Evolutionary conservation across 805 yeast genomes (phyloP).

Genomic region (Ogataea trehalophila): DNA sequence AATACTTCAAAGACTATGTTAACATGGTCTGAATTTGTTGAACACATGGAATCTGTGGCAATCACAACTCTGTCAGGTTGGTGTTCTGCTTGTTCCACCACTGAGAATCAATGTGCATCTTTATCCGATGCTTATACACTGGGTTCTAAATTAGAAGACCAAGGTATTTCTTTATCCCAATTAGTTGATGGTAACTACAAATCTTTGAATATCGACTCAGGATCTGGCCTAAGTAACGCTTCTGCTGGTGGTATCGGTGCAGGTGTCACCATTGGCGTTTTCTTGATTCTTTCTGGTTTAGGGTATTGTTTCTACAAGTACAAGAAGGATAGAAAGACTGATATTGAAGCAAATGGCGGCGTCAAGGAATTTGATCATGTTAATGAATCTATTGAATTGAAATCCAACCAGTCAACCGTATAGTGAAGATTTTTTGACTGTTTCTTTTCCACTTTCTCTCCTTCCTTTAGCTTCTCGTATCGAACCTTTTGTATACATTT

Average conservation of each 20-base stretch:
- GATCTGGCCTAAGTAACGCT: constrained; percentile 30
- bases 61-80: constrained; percentile 29
- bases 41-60: constrained; percentile 23
- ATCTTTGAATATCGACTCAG: constrained; percentile 13
- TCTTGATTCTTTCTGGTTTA: constrained; percentile 30
- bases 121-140: constrained; percentile 28
- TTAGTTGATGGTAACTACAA: constrained; percentile 27
- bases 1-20: constrained; percentile 28
- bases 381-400: constrained; percentile 2
- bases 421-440: too few relatives aligned
- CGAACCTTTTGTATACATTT: neutral
- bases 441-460: neutral
- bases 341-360: neutral
- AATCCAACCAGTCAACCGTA: too few relatives aligned
- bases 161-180: constrained; percentile 29
- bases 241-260: constrained; percentile 51
- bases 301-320: constrained; percentile 21
- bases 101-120: constrained; percentile 31
- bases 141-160: constrained; percentile 25
- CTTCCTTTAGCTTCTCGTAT: neutral
- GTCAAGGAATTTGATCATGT: neutral
- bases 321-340: constrained; percentile 1
- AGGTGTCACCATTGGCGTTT: constrained; percentile 44
- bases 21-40: constrained; percentile 34
- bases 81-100: constrained; percentile 37